Conservation (phyloP, 2,329 filamentous ascomycete species). For the Aurifilum marmelostoma region DNA sequence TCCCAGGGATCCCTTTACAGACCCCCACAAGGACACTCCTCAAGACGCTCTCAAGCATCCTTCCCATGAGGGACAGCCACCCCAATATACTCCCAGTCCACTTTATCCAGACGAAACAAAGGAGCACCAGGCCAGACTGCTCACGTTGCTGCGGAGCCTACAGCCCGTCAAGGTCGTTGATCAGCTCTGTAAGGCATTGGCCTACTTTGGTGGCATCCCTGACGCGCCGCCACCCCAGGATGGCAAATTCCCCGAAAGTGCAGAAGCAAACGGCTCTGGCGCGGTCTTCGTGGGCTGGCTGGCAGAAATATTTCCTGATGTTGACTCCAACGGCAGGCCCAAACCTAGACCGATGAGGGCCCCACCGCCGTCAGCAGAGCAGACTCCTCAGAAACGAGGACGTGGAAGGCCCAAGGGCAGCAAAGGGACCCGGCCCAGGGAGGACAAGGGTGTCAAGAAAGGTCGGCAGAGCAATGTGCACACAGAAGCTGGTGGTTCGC, state of each 20-base stretch:
- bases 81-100: constrained; percentile 19
- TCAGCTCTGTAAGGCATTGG: constrained; percentile 63
- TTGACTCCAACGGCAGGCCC: constrained; percentile 29
- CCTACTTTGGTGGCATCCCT: constrained; percentile 66
- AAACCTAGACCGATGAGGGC: constrained; percentile 32
- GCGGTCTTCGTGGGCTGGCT: constrained; percentile 64
- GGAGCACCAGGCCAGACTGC: constrained; percentile 61
- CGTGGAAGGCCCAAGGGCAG: constrained; percentile 62
- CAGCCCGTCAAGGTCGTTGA: constrained; percentile 62
- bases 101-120: constrained; percentile 54
- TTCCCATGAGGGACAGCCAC: neutral
- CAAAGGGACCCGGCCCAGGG: constrained; percentile 51
- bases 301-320: constrained; percentile 63
- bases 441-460: constrained; percentile 57
- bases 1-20: no score
- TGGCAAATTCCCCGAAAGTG: constrained; percentile 59
- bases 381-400: constrained; percentile 45
- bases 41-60: neutral
- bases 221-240: constrained; percentile 55
- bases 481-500: constrained; percentile 17
- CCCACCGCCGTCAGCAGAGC: constrained; percentile 32
- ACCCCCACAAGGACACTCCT: no score
- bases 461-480: constrained; percentile 37
- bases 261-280: constrained; percentile 59
- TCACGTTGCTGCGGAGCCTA: constrained; percentile 59